Conservation (phyloP, 106 monocot genomes). For the Platanthera zijinensis region DNA sequence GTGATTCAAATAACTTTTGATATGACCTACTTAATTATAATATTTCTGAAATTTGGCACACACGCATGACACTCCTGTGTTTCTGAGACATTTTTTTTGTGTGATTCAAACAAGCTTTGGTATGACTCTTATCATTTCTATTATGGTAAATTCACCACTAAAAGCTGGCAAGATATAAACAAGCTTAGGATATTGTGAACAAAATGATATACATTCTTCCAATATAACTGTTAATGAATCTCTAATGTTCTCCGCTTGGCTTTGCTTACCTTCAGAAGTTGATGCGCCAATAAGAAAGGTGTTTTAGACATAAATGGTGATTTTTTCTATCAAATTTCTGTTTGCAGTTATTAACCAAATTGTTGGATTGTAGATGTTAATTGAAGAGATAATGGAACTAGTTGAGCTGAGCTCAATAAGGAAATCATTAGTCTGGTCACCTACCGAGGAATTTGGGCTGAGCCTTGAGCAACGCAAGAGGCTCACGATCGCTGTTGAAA, state of each 20-base stretch:
- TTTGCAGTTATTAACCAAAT: neutral
- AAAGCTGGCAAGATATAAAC: too few relatives aligned
- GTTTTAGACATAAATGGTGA: neutral
- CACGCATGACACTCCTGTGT: too few relatives aligned
- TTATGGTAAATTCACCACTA: too few relatives aligned
- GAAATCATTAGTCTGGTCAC: conserved; percentile 62
- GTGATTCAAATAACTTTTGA: too few relatives aligned
- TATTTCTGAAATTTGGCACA: too few relatives aligned
- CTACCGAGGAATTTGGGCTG: conserved; percentile 42
- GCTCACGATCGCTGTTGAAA: too few relatives aligned
- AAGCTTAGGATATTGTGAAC: conserved; percentile 87
- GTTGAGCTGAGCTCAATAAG: conserved; percentile 51
- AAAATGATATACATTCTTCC: conserved; percentile 88
- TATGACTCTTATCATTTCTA: too few relatives aligned
- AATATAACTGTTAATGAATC: conserved; percentile 80
- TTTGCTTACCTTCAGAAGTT: conserved; percentile 61
- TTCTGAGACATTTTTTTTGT: too few relatives aligned
- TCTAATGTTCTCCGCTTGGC: conserved; percentile 67
- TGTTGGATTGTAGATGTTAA: conserved; percentile 49
- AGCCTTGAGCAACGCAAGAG: too few relatives aligned
- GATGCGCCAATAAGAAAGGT: conserved; percentile 28
- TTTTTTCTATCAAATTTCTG: neutral
- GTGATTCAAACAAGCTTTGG: too few relatives aligned
- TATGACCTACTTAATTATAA: too few relatives aligned
- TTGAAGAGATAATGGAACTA: conserved; percentile 65